phyloP scores from a whole-genome alignment of 306 rosid species.

The Alnus glutinosa region DNA sequence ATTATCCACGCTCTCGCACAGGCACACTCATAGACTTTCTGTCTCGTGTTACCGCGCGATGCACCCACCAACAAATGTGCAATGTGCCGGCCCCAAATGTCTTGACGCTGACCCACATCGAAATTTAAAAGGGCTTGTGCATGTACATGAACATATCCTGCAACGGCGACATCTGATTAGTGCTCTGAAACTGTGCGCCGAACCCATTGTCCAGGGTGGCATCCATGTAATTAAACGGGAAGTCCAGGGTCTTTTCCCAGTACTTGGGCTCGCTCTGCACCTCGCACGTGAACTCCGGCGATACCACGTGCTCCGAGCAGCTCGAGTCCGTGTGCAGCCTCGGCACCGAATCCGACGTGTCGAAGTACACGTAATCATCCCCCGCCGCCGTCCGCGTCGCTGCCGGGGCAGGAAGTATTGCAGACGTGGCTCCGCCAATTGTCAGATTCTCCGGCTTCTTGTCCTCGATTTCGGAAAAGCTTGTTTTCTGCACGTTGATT shows the following conservation, averaged over 20 bases:
- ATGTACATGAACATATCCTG: conserved; percentile 84
- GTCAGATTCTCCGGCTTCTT: conserved; percentile 57
- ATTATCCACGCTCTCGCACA: conserved; percentile 17
- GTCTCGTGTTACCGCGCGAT: conserved; percentile 79
- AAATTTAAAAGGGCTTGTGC: conserved; percentile 46
- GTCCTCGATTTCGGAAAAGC: conserved; percentile 47
- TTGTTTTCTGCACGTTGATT: conserved; percentile 10
- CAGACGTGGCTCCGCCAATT: background rate
- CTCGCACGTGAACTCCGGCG: conserved; percentile 84
- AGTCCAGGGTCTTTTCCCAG: conserved; percentile 66
- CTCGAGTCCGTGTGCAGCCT: conserved; percentile 90
- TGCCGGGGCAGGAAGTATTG: conserved; percentile 25
- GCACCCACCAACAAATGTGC: conserved; percentile 5
- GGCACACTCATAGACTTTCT: conserved; percentile 67
- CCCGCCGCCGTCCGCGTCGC: conserved; percentile 5
- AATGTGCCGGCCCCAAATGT: background rate
- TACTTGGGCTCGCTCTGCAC: conserved; percentile 94
- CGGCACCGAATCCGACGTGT: conserved; percentile 76
- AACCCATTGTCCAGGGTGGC: conserved; percentile 46
- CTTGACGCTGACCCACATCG: background rate
- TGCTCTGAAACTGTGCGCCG: conserved; percentile 48
- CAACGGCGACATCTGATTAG: conserved; percentile 73
- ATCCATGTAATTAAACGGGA: conserved; percentile 59
- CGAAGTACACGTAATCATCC: conserved; percentile 59
- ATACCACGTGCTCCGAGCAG: conserved; percentile 94